phyloP scores from a whole-genome alignment of 2,329 filamentous ascomycete species.

The Chaetomiaceae sp. region DNA sequence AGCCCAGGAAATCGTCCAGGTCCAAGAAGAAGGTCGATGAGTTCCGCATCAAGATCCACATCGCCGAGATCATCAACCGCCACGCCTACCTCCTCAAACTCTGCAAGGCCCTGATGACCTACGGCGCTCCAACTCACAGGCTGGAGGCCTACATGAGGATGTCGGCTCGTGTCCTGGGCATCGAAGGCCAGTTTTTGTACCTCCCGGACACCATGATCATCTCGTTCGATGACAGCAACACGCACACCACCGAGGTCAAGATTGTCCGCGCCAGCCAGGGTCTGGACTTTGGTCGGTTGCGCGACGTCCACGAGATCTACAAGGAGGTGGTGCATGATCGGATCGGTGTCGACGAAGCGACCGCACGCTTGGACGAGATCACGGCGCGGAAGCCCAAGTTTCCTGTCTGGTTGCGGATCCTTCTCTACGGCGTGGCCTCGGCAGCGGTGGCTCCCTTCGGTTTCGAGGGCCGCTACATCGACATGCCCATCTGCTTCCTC shows the following conservation, averaged over 20 bases:
- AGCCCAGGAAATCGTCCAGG: slow-evolving; percentile 21
- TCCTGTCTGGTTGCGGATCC: slow-evolving; percentile 51
- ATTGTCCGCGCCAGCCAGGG: slow-evolving; percentile 65
- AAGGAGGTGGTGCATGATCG: slow-evolving; percentile 77
- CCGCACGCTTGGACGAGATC: slow-evolving; percentile 54
- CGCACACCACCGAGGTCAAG: slow-evolving; percentile 77
- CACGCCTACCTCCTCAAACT: slow-evolving; percentile 82
- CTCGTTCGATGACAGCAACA: slow-evolving; percentile 72
- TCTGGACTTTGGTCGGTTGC: slow-evolving; percentile 68
- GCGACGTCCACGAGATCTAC: slow-evolving; percentile 72
- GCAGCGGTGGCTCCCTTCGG: slow-evolving; percentile 75
- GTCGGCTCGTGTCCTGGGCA: slow-evolving; percentile 82
- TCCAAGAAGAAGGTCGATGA: slow-evolving; percentile 30
- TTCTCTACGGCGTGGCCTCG: slow-evolving; percentile 71
- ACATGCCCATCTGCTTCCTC: slow-evolving; percentile 71
- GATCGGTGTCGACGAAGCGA: slow-evolving; percentile 68
- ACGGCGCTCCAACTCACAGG: slow-evolving; percentile 85
- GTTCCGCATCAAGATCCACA: slow-evolving; percentile 51
- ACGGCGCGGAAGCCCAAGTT: slow-evolving; percentile 45
- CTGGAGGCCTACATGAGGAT: slow-evolving; percentile 89
- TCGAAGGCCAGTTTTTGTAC: slow-evolving; percentile 86
- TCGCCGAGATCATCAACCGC: slow-evolving; percentile 66
- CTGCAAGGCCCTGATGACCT: slow-evolving; percentile 82
- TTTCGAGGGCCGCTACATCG: slow-evolving; percentile 71
- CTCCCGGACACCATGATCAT: slow-evolving; percentile 92